phyloP scores from a whole-genome alignment of 257 asterid genomes.

The Salvia miltiorrhiza region DNA sequence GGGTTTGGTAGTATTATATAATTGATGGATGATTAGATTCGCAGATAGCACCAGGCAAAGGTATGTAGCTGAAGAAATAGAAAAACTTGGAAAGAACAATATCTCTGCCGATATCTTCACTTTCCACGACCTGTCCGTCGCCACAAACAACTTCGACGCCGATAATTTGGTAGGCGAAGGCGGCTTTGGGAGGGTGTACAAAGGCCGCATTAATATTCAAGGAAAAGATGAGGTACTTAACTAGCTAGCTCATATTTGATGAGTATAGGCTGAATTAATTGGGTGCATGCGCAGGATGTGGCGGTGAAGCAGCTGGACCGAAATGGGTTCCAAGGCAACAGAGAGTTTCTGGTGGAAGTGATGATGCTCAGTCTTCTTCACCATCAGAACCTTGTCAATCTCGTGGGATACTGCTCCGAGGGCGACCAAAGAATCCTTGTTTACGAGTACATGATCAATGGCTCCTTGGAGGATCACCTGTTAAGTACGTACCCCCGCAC shows the following conservation, averaged over 20 bases:
- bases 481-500: conserved; percentile 34
- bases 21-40: conserved; percentile 23
- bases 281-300: conserved; percentile 70
- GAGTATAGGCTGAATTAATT: no score
- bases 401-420: conserved; percentile 73
- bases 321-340: conserved; percentile 74
- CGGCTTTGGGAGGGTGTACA: conserved; percentile 69
- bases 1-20: not conserved
- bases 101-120: conserved; percentile 42
- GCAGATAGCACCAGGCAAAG: conserved; percentile 60
- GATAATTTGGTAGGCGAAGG: conserved; percentile 52
- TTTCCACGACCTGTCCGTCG: conserved; percentile 36
- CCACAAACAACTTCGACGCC: conserved; percentile 42
- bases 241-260: no score
- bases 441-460: conserved; percentile 61
- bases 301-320: conserved; percentile 82
- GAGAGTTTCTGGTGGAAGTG: conserved; percentile 78
- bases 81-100: conserved; percentile 59
- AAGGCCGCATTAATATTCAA: conserved; percentile 41
- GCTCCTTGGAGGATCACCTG: conserved; percentile 69
- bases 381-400: conserved; percentile 65
- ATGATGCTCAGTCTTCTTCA: conserved; percentile 71
- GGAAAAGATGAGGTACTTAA: conserved; percentile 41
- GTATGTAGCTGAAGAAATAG: conserved; percentile 56
- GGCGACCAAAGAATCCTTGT: conserved; percentile 72